phyloP scores from a whole-genome alignment of 306 rosid genomes.

The Canavalia ensiformis region DNA sequence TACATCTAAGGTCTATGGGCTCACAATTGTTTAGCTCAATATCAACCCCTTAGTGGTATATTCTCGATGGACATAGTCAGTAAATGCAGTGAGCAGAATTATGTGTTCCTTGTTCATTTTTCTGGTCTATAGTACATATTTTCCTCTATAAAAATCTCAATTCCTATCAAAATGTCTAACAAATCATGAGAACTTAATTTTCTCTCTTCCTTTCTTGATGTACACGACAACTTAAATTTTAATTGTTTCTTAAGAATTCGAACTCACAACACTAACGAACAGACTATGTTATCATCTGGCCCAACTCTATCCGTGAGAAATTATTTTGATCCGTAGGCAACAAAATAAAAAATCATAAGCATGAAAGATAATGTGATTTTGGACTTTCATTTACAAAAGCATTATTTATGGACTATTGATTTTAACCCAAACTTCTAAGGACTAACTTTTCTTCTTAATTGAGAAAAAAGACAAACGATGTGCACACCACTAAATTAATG shows the following conservation, averaged over 20 bases:
- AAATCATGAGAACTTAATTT: not conserved
- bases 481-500: not conserved
- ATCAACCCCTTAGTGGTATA: too few species aligned
- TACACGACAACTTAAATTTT: not conserved
- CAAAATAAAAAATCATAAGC: not conserved
- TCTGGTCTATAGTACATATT: too few species aligned
- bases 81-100: too few species aligned
- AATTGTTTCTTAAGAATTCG: not conserved
- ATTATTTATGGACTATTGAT: not conserved
- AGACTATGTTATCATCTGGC: not conserved
- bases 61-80: too few species aligned
- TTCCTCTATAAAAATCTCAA: too few species aligned
- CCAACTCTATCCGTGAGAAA: not conserved
- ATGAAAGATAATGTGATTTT: not conserved
- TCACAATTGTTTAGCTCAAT: too few species aligned
- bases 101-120: too few species aligned
- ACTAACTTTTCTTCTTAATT: not conserved
- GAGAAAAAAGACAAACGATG: not conserved
- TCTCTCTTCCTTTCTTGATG: too few species aligned
- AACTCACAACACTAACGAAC: not conserved
- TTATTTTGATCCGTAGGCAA: too few species aligned
- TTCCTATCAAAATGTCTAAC: not conserved
- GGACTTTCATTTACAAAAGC: not conserved
- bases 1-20: too few species aligned
- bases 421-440: not conserved